Conservation (phyloP, 306 rosid species). For the Canavalia gladiata region DNA sequence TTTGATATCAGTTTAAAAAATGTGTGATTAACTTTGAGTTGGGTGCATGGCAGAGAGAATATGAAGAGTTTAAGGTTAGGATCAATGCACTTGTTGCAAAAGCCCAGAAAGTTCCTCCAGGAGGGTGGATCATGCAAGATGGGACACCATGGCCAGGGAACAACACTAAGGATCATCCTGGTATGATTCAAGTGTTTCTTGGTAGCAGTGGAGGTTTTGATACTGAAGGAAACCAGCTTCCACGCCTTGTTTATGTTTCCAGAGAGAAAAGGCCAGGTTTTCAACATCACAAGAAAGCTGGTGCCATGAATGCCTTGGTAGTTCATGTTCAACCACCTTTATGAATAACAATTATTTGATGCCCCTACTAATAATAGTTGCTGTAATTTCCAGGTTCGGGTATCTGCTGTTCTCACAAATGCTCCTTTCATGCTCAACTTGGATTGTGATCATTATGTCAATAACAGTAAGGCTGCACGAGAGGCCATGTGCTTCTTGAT, state of each 20-base stretch:
- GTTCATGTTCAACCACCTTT: background rate
- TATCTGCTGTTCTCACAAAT: conserved; percentile 58
- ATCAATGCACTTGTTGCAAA: conserved; percentile 87
- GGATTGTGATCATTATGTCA: conserved; percentile 58
- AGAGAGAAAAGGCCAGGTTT: conserved; percentile 93
- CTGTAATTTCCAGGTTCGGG: conserved; percentile 47
- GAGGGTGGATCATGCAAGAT: conserved; percentile 97
- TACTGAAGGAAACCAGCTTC: conserved; percentile 85
- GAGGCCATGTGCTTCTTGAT: conserved; percentile 62
- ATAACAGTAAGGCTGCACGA: conserved; percentile 55
- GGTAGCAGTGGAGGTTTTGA: conserved; percentile 89
- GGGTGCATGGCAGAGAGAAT: conserved; percentile 73
- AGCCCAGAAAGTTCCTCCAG: conserved; percentile 79
- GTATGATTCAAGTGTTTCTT: conserved; percentile 93
- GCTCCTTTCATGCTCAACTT: conserved; percentile 60
- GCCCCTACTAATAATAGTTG: background rate
- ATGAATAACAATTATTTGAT: background rate
- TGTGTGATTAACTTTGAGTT: background rate
- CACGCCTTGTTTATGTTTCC: conserved; percentile 90
- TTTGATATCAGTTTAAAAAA: conserved; percentile 2
- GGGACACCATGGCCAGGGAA: conserved; percentile 98
- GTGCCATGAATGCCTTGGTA: conserved; percentile 95
- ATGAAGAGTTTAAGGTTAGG: conserved; percentile 91
- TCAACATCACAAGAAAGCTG: conserved; percentile 91
- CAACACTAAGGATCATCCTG: conserved; percentile 92